Evolutionary conservation across 1,284 basidiomycete genomes (phyloP), one percentile per base, ranked within the genome.

Genomic region (Schizophyllum amplum): DNA sequence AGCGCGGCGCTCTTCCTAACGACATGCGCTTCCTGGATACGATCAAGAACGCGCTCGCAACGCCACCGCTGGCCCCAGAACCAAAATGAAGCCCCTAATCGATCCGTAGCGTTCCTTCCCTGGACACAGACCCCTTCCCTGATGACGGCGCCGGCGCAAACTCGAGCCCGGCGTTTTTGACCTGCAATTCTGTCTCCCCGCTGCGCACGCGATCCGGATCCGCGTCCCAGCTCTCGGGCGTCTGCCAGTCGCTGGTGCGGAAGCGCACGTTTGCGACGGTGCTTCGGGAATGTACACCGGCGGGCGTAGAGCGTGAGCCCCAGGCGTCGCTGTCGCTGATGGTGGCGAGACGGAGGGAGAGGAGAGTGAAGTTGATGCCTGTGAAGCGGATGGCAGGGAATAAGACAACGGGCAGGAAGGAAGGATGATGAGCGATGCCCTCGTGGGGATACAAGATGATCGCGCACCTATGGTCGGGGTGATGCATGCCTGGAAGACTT

Each of bases 341-440:
- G 33, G 33, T 42, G 33, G 33, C 33, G 33, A 42, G 57, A 9
- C 60, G 55, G 3, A 57, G 48, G 48, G 48, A 50, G 48, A 22
- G 48, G 4, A 49, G 47, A 9, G 20, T 21, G 42, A 53, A n/a
- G 52, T 21, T 47, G 53, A 47, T 56, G 49, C 33, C 33, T 42
- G 33, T 9, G 11, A 17, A 42, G 17, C 13, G 33, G 17, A 17
- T 9, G 33, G 17, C 13, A 42, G 17, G 33, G 33, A 3, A 17
- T 42, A 17, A 13, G 33, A 42, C 13, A 42, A 42, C 13, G 33
- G 33, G 33, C 17, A 13, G 33, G 33, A 33, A 3, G 33, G 17
- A 17, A 42, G 7, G 33, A 42, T 13, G 17, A 17, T 17, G 33
- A 42, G 33, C 7, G 33, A 42, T 9, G 33, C n/a, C n/a, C n/a